Conservation (phyloP, 2,329 filamentous ascomycete species). For the Neonectria faginata region DNA sequence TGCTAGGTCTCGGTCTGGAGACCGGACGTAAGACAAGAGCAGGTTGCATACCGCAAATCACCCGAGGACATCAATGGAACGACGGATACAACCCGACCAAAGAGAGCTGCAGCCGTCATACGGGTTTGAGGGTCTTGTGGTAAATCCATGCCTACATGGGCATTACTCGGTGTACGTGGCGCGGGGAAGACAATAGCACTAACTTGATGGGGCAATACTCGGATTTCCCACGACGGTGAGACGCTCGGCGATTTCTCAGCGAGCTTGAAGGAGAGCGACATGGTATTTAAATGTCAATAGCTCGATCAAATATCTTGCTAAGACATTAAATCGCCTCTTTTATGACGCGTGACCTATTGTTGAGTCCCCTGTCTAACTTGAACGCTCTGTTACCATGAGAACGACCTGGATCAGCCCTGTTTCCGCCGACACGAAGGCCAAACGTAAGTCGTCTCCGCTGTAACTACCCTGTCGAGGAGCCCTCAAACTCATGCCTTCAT, state of each 20-base stretch:
- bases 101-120: not conserved
- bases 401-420: not conserved
- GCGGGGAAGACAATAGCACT: not conserved
- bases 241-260: not conserved
- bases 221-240: not conserved
- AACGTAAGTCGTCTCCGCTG: not conserved
- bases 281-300: not conserved
- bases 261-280: not conserved
- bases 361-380: not conserved
- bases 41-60: no score
- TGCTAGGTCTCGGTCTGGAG: no score
- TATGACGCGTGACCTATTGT: not conserved
- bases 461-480: not conserved
- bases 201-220: not conserved
- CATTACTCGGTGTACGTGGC: not conserved
- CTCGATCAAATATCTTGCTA: not conserved
- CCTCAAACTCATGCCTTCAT: not conserved
- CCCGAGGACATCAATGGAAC: not conserved
- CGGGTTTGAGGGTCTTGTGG: not conserved
- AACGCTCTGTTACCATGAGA: not conserved
- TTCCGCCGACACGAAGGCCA: not conserved
- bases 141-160: not conserved
- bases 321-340: not conserved
- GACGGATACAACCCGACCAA: not conserved
- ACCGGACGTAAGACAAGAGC: no score